Evolutionary conservation across 805 yeast species (phyloP), one percentile per base, ranked within the genome.

Genomic region (Pichia membranifaciens): DNA sequence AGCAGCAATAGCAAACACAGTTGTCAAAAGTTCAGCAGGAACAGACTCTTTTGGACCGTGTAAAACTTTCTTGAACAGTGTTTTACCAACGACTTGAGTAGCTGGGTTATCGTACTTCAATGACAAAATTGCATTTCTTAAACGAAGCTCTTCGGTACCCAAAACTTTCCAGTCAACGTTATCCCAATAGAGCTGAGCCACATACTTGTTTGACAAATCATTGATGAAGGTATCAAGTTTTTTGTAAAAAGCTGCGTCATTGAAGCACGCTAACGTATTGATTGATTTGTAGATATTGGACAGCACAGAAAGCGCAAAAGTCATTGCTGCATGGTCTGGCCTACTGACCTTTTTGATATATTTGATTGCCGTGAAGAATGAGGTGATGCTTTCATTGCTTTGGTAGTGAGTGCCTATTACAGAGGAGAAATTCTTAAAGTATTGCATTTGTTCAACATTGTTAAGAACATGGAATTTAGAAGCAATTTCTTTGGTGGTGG

Each of bases 21-120:
- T 62, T 12, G 71, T 66, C 43, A 82, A 63, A 17, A 83, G 52
- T 51, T 74, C 78, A 43, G 66, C 67, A 2, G 89, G 87, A 35
- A 81, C 68, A 0, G 74, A 59, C 18, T 69, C 57, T 33, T 71
- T 65, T 16, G 80, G 78, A 1, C 84, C 84, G 47, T 76, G 80
- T 17, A 71, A 48, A n/a, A 78, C 53, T 23, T 69, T 68, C 51
- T 78, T 78, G 62, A 73, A 78, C 36, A 75, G 57, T 37, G 61
- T 66, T 16, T 67, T 65, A 38, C 72, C 66, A 9, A 78, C 51
- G 2, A 47, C 50, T 41, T 62, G 66, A 16, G 60, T 56, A 12
- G 66, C 60, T 7, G 51, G 45, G 31, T 61, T 58, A 17, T 41
- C 48, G n/a, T 51, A 47, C 18, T 64, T 74, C 32, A 78, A 59